phyloP scores from a whole-genome alignment of 2,329 filamentous ascomycete species.

The Trichophyton verrucosum region DNA sequence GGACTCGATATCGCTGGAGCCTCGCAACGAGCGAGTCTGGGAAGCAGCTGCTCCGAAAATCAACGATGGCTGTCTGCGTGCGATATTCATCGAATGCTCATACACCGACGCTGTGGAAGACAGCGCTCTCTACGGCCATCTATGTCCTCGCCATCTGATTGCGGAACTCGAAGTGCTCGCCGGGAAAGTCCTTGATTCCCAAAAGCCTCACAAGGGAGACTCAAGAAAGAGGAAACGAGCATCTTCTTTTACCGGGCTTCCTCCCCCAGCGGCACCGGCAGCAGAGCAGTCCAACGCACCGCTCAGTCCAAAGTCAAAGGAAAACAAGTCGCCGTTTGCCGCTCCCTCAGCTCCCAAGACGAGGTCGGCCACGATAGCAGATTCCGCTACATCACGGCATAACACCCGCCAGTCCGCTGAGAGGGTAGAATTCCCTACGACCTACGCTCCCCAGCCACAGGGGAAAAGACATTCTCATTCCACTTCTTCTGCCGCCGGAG shows the following conservation, averaged over 20 bases:
- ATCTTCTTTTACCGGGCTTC: constrained; percentile 7
- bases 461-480: not conserved
- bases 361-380: not conserved
- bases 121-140: constrained; percentile 71
- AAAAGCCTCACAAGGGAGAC: constrained; percentile 23
- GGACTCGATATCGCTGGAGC: constrained; percentile 68
- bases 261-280: not conserved
- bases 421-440: not conserved
- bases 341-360: constrained; percentile 2
- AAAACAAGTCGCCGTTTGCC: not conserved
- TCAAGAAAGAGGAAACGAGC: constrained; percentile 32
- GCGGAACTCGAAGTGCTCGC: constrained; percentile 66
- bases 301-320: constrained; percentile 7
- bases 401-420: not conserved
- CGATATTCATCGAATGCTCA: constrained; percentile 91
- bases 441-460: not conserved
- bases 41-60: constrained; percentile 79
- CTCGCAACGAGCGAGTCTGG: constrained; percentile 76
- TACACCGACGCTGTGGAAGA: constrained; percentile 72
- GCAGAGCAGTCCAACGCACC: not conserved
- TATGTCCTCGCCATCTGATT: constrained; percentile 71
- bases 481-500: not conserved
- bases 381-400: not conserved
- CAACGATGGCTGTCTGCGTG: constrained; percentile 55
- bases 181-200: constrained; percentile 50